Percentiles rank a stretch among this genome's conserved stretches.
Evolutionary conservation across 1,139 yeast species (phyloP).

Genomic region (Petasospora fabianii): DNA sequence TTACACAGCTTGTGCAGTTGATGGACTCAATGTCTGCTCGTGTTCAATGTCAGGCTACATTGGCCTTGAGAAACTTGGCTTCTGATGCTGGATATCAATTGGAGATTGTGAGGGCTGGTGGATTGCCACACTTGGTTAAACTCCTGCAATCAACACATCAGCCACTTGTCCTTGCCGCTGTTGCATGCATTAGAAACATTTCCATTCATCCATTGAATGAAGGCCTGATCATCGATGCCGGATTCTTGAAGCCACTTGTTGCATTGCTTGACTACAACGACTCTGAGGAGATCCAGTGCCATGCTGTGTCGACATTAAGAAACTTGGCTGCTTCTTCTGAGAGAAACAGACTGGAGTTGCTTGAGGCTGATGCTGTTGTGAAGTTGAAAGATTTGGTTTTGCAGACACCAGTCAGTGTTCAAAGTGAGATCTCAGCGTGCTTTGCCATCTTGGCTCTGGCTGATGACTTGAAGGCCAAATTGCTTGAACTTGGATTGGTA

Average conservation of each 20-base stretch:
- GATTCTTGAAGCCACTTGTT: constrained; percentile 87
- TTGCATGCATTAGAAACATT: constrained; percentile 95
- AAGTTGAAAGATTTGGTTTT: constrained; percentile 88
- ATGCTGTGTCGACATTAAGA: constrained; percentile 92
- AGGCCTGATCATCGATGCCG: constrained; percentile 92
- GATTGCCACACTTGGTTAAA: constrained; percentile 86
- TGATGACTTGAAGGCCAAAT: constrained; percentile 85
- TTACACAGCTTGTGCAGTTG: constrained; percentile 76
- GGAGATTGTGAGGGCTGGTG: constrained; percentile 94
- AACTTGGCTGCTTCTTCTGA: constrained; percentile 95
- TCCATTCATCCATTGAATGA: constrained; percentile 96
- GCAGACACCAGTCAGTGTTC: constrained; percentile 81
- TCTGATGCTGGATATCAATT: constrained; percentile 89
- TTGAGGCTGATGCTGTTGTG: constrained; percentile 94
- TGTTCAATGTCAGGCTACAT: constrained; percentile 97
- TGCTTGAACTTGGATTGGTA: constrained; percentile 79
- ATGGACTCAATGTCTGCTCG: constrained; percentile 94
- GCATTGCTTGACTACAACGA: constrained; percentile 78
- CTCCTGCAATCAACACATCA: constrained; percentile 86
- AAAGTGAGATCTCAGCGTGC: constrained; percentile 95
- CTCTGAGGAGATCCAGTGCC: constrained; percentile 96
- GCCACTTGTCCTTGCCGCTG: constrained; percentile 92
- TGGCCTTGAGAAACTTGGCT: constrained; percentile 92
- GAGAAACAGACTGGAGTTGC: constrained; percentile 83
- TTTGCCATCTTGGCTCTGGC: constrained; percentile 95